Conservation (phyloP, 2,329 filamentous ascomycete genomes). For the Arthroderma uncinatum region DNA sequence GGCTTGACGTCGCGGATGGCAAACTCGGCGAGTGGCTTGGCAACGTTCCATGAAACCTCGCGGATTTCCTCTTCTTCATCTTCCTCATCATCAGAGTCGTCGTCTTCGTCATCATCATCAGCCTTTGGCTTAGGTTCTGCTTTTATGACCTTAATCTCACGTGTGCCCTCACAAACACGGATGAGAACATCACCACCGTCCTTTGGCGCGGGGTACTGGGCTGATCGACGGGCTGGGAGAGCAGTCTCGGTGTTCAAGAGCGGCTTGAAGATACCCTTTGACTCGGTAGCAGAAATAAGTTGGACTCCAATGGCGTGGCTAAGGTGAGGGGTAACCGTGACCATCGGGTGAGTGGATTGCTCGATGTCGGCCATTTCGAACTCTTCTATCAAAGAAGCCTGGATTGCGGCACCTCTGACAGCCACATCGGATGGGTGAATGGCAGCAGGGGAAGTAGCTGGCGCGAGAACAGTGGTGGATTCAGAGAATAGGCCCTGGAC, state of each 20-base stretch:
- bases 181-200: slow-evolving; percentile 79
- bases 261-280: slow-evolving; percentile 63
- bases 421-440: slow-evolving; percentile 90
- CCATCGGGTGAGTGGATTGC: slow-evolving; percentile 88
- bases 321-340: slow-evolving; percentile 88
- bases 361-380: slow-evolving; percentile 91
- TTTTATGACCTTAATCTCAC: slow-evolving; percentile 89
- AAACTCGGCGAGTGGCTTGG: slow-evolving; percentile 71
- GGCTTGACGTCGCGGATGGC: slow-evolving; percentile 76
- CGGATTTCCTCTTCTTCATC: slow-evolving; percentile 70
- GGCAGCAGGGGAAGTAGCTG: slow-evolving; percentile 62
- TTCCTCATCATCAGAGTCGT: slow-evolving; percentile 57
- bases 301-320: slow-evolving; percentile 80
- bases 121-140: slow-evolving; percentile 60
- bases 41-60: slow-evolving; percentile 87
- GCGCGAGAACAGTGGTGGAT: slow-evolving; percentile 66
- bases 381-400: slow-evolving; percentile 86
- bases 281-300: slow-evolving; percentile 36
- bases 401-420: slow-evolving; percentile 83
- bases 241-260: slow-evolving; percentile 79
- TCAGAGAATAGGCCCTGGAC: slow-evolving; percentile 70
- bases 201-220: slow-evolving; percentile 64
- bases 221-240: slow-evolving; percentile 73
- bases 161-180: slow-evolving; percentile 75
- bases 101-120: slow-evolving; percentile 47